A percentile compares a stretch with the other conserved stretches of the same genome.
These are phyloP conservation scores for Metschnikowia lunata DNA, from an alignment of 805 yeast species.

Conservation along the genomic window DNA sequence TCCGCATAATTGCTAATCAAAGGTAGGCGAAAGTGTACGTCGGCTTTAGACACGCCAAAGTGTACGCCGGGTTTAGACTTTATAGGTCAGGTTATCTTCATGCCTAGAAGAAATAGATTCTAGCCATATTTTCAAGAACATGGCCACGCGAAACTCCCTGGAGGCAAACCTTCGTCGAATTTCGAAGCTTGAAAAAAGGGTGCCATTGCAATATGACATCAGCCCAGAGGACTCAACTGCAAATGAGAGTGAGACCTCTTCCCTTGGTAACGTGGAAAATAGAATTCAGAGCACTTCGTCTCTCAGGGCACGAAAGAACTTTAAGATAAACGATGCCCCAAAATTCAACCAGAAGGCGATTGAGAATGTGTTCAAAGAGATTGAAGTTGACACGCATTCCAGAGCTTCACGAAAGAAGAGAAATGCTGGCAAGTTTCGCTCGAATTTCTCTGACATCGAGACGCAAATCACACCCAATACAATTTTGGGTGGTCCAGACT, in stretches of 20 bases:
- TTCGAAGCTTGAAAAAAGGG: constrained; percentile 5
- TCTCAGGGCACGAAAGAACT: neutral
- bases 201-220: constrained; percentile 9
- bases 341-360: constrained; percentile 7
- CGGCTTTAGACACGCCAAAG: too few species aligned
- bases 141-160: neutral
- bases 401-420: constrained; percentile 11
- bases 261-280: neutral
- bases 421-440: constrained; percentile 31
- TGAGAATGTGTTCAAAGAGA: constrained; percentile 9
- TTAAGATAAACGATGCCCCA: neutral
- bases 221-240: constrained; percentile 7
- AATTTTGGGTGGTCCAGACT: constrained; percentile 50
- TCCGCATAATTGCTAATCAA: too few species aligned
- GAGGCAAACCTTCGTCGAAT: constrained; percentile 8
- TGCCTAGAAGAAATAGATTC: too few species aligned
- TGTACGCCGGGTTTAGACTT: too few species aligned
- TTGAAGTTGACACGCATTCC: constrained; percentile 4
- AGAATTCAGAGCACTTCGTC: neutral
- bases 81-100: too few species aligned
- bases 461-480: constrained; percentile 25
- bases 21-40: too few species aligned
- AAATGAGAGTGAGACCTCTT: constrained; percentile 6
- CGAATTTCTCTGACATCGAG: constrained; percentile 16
- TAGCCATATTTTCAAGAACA: too few species aligned